Evolutionary conservation across 352 stramenopile species (phyloP).

Genomic region (Phytophthora cryptogea): DNA sequence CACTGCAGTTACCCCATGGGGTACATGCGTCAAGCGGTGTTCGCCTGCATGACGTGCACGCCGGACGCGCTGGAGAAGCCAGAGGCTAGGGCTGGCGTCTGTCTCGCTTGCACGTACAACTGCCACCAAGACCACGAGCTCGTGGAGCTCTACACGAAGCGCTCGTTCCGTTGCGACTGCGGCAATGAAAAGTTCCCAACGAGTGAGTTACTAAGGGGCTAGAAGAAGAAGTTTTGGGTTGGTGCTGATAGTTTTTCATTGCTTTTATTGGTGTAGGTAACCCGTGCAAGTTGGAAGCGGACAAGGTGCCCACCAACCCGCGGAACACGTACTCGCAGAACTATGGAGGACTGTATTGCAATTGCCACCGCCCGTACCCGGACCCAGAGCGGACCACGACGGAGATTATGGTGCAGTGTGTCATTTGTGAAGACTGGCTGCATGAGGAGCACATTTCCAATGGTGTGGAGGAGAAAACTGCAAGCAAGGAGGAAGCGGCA

Average conservation of each 20-base stretch:
- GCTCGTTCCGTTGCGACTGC: constrained; percentile 74
- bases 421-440: constrained; percentile 82
- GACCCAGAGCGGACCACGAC: constrained; percentile 67
- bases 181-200: constrained; percentile 65
- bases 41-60: constrained; percentile 76
- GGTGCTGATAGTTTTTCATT: not conserved
- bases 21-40: constrained; percentile 70
- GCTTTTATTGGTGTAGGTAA: constrained; percentile 24
- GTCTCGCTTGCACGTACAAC: constrained; percentile 74
- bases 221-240: not conserved
- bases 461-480: constrained; percentile 1
- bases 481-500: not conserved
- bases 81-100: constrained; percentile 52
- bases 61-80: constrained; percentile 38
- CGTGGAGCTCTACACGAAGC: constrained; percentile 83
- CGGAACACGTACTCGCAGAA: constrained; percentile 79
- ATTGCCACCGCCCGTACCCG: constrained; percentile 75
- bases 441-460: constrained; percentile 72
- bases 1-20: constrained; percentile 74
- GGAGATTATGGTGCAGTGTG: constrained; percentile 79
- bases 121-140: constrained; percentile 80
- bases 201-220: constrained; percentile 16
- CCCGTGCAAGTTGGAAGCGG: constrained; percentile 55
- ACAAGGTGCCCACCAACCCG: constrained; percentile 56
- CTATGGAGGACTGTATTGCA: constrained; percentile 68